Evolutionary conservation across 2,329 filamentous ascomycete genomes (phyloP).

Genomic region (Claviceps purpurea): DNA sequence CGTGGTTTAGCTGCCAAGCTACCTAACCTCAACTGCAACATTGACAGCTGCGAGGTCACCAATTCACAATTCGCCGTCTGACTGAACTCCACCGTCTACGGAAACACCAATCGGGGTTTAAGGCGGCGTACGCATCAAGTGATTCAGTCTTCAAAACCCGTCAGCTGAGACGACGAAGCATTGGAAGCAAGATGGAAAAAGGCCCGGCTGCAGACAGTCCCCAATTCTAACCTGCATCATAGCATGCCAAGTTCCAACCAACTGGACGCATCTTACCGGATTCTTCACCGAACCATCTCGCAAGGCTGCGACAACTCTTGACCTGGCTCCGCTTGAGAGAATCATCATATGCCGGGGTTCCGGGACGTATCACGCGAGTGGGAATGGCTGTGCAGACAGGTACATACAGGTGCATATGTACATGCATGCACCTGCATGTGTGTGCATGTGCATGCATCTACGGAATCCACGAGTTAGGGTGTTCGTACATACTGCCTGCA

Average conservation of each 20-base stretch:
- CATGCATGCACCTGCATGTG: too few relatives aligned
- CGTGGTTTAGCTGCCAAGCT: too few relatives aligned
- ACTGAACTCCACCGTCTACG: background rate
- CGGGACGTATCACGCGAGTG: too few relatives aligned
- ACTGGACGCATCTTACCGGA: background rate
- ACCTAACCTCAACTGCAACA: too few relatives aligned
- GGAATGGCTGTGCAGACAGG: too few relatives aligned
- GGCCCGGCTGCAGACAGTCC: background rate
- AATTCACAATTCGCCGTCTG: too few relatives aligned
- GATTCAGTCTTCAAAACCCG: background rate
- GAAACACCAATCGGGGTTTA: background rate
- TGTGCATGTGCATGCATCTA: too few relatives aligned
- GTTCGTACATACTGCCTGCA: too few relatives aligned
- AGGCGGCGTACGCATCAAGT: background rate
- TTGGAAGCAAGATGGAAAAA: background rate
- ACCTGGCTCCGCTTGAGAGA: background rate
- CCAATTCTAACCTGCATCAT: background rate
- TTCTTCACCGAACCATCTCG: constrained; percentile 1
- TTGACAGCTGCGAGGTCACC: too few relatives aligned
- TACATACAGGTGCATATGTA: too few relatives aligned
- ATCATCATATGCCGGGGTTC: background rate
- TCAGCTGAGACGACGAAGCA: background rate
- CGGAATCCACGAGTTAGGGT: too few relatives aligned
- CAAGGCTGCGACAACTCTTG: background rate
- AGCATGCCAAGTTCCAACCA: background rate